phyloP scores from a whole-genome alignment of 2,329 filamentous ascomycete genomes.

The Chrysoporthe cubensis region DNA sequence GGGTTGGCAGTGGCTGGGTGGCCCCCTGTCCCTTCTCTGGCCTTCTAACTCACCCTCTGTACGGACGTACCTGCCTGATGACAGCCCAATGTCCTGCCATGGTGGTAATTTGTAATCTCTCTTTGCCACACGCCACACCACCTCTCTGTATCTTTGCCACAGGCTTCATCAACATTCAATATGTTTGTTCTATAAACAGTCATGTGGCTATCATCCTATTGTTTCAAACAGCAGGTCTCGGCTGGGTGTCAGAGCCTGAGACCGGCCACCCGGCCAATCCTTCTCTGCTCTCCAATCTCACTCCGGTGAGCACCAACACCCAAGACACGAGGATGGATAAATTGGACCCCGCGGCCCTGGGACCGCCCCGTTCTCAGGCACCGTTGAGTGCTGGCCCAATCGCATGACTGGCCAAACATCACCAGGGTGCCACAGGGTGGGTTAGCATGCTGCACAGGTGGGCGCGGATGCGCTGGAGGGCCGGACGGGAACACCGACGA shows the following conservation, averaged over 20 bases:
- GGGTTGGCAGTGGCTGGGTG: background rate
- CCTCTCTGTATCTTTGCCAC: background rate
- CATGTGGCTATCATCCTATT: background rate
- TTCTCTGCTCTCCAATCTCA: constrained; percentile 5
- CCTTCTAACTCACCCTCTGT: background rate
- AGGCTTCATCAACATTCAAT: background rate
- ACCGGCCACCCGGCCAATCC: constrained; percentile 13
- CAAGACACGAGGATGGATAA: background rate
- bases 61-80: background rate
- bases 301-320: background rate
- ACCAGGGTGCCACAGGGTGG: background rate
- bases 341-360: constrained; percentile 12
- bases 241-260: constrained; percentile 24
- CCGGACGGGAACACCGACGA: constrained; percentile 2
- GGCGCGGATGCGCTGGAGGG: constrained; percentile 10
- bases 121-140: constrained; percentile 7
- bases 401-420: constrained; percentile 1
- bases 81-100: constrained; percentile 3
- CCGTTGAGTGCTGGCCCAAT: constrained; percentile 14
- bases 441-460: background rate
- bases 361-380: constrained; percentile 14
- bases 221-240: constrained; percentile 22
- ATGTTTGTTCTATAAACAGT: constrained; percentile 15
- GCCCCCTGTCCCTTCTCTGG: constrained; percentile 11
- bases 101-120: background rate